phyloP scores from a whole-genome alignment of 2,329 filamentous ascomycete genomes.

The Colletotrichum graminicola region DNA sequence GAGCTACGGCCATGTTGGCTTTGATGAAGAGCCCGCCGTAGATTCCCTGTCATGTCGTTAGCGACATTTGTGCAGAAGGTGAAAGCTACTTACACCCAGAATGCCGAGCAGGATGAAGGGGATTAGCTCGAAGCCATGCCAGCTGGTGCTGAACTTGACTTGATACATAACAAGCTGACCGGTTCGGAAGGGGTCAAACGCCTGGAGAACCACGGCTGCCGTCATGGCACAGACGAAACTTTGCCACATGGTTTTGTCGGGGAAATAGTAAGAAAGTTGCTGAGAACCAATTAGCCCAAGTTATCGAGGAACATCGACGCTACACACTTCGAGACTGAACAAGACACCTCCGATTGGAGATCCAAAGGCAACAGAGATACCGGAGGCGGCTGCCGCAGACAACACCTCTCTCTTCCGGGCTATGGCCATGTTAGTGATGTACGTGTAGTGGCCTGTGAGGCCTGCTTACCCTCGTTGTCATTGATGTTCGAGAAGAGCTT shows the following conservation, averaged over 20 bases:
- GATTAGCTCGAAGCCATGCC: slow-evolving; percentile 94
- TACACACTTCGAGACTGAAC: slow-evolving; percentile 86
- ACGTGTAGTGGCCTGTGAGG: not conserved
- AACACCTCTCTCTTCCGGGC: slow-evolving; percentile 93
- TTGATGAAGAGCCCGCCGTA: slow-evolving; percentile 97
- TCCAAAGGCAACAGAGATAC: slow-evolving; percentile 94
- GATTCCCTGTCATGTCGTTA: slow-evolving; percentile 68
- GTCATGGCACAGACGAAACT: slow-evolving; percentile 99
- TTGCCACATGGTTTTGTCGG: slow-evolving; percentile 99
- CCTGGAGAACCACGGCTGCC: slow-evolving; percentile 93
- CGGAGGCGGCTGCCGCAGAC: slow-evolving; percentile 90
- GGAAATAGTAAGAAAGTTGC: slow-evolving; percentile 97
- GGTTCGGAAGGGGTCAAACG: slow-evolving; percentile 92
- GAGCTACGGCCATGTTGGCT: slow-evolving; percentile 87
- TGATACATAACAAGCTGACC: slow-evolving; percentile 97
- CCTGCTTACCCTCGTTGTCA: slow-evolving; percentile 80
- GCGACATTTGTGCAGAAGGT: slow-evolving; percentile 1
- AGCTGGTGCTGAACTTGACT: slow-evolving; percentile 89
- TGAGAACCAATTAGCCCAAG: slow-evolving; percentile 49
- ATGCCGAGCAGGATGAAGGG: slow-evolving; percentile 90
- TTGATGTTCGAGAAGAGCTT: slow-evolving; percentile 87
- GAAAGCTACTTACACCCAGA: slow-evolving; percentile 67
- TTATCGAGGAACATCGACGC: not conserved
- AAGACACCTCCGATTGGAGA: slow-evolving; percentile 94
- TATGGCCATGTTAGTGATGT: slow-evolving; percentile 49